Conservation (phyloP, 2,329 filamentous ascomycete genomes). For the Microcera coccophila region DNA sequence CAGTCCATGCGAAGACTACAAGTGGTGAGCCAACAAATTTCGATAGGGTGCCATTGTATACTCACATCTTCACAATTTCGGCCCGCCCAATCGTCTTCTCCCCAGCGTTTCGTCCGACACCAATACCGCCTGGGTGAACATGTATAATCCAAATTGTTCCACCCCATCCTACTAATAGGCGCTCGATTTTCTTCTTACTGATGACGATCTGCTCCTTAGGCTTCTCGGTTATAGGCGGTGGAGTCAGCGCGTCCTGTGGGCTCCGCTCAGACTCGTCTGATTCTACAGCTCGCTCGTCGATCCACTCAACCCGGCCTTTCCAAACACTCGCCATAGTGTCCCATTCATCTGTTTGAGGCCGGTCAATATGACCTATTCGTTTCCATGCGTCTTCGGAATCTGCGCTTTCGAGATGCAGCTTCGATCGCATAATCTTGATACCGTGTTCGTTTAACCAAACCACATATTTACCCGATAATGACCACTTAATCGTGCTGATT, state of each 20-base stretch:
- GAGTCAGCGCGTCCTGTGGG: slow-evolving; percentile 27
- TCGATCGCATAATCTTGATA: slow-evolving; percentile 95
- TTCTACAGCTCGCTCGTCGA: slow-evolving; percentile 79
- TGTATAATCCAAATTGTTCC: slow-evolving; percentile 95
- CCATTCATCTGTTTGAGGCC: slow-evolving; percentile 82
- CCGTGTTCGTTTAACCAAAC: slow-evolving; percentile 96
- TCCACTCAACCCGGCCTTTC: slow-evolving; percentile 90
- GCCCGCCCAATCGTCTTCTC: slow-evolving; percentile 73
- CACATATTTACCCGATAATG: slow-evolving; percentile 83
- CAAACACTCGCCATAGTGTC: slow-evolving; percentile 95
- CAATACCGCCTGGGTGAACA: slow-evolving; percentile 71
- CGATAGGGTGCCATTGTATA: slow-evolving; percentile 35
- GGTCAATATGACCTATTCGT: slow-evolving; percentile 84
- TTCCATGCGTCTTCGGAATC: slow-evolving; percentile 89
- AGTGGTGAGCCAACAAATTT: slow-evolving; percentile 3
- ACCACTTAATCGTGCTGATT: slow-evolving; percentile 93
- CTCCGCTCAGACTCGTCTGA: slow-evolving; percentile 56
- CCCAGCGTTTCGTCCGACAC: slow-evolving; percentile 61
- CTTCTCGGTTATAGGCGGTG: slow-evolving; percentile 45
- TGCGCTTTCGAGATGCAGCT: slow-evolving; percentile 70
- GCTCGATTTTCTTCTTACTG: slow-evolving; percentile 58
- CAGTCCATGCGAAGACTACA: slow-evolving; percentile 88
- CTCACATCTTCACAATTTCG: slow-evolving; percentile 89
- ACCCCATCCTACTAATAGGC: slow-evolving; percentile 90
- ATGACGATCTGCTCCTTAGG: slow-evolving; percentile 48